A percentile compares a stretch with the other conserved stretches of the same genome.
phyloP scores from a whole-genome alignment of 352 stramenopile genomes.

The Pythium guiyangense region DNA sequence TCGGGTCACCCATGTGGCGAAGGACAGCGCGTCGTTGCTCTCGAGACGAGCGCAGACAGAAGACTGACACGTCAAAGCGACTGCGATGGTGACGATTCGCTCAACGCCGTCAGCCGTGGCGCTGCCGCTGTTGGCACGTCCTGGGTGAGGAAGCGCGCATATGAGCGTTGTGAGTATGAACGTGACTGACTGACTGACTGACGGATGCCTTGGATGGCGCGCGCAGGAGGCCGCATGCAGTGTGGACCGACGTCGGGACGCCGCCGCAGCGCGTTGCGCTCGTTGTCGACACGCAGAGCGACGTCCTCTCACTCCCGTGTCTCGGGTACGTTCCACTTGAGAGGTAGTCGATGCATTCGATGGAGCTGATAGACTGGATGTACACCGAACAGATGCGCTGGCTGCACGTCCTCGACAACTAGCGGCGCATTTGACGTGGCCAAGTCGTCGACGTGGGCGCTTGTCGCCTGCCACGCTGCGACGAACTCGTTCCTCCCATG shows the following conservation, averaged over 20 bases:
- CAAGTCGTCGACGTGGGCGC: conserved; percentile 61
- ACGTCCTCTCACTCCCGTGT: conserved; percentile 71
- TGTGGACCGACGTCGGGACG: conserved; percentile 72
- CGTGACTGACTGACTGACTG: no score
- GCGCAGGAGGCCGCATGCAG: conserved; percentile 41
- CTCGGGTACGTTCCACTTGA: conserved; percentile 27
- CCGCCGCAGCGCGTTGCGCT: conserved; percentile 72
- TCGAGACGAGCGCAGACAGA: no score
- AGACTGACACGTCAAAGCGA: no score
- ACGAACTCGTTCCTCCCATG: conserved; percentile 42
- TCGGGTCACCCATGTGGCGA: no score
- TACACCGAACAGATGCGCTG: conserved; percentile 2
- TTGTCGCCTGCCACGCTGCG: conserved; percentile 46
- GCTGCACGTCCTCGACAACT: conserved; percentile 39
- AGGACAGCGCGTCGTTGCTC: no score
- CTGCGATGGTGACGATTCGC: no score
- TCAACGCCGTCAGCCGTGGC: no score
- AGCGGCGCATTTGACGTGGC: conserved; percentile 61
- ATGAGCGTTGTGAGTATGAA: no score
- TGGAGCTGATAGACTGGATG: no score
- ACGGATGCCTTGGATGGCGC: no score
- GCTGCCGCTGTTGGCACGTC: no score
- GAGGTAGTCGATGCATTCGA: neutral
- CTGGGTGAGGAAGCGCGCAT: no score
- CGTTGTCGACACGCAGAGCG: conserved; percentile 71